Evolutionary conservation across 345 rosid species (phyloP).

Genomic region (Corymbia maculata): DNA sequence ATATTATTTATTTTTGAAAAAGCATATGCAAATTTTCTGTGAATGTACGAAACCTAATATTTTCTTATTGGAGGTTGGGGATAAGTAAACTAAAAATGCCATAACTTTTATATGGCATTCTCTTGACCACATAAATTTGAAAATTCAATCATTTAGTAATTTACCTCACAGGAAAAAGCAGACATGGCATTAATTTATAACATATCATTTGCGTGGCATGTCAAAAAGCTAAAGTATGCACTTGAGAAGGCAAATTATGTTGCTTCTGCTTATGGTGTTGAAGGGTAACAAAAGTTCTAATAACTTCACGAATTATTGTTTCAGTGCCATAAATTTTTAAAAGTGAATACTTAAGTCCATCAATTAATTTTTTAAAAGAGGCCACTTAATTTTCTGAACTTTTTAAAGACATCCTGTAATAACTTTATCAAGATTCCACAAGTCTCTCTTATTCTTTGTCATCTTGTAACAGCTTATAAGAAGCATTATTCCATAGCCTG

Average conservation of each 20-base stretch:
- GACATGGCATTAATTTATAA: neutral
- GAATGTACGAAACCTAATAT: too few relatives aligned
- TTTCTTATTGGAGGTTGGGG: too few relatives aligned
- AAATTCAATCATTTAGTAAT: too few relatives aligned
- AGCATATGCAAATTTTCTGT: too few relatives aligned
- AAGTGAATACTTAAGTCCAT: neutral
- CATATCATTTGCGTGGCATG: neutral
- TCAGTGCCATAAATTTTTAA: neutral
- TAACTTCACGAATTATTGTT: neutral
- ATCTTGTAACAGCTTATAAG: neutral
- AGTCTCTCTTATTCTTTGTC: neutral
- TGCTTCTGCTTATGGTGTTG: accelerated
- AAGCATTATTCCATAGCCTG: neutral
- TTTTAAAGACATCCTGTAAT: neutral
- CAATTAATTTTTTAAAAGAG: neutral
- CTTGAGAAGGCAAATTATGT: neutral
- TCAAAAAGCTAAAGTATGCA: neutral
- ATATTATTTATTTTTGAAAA: too few relatives aligned
- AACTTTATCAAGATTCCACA: neutral
- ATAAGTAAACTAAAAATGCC: too few relatives aligned
- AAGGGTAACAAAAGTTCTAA: accelerated
- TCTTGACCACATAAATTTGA: neutral
- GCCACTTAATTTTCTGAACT: neutral
- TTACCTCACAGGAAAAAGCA: too few relatives aligned
- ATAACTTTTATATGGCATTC: too few relatives aligned